phyloP scores from a whole-genome alignment of 2,329 filamentous ascomycete genomes.

The Sporothrix pseudoabietina region DNA sequence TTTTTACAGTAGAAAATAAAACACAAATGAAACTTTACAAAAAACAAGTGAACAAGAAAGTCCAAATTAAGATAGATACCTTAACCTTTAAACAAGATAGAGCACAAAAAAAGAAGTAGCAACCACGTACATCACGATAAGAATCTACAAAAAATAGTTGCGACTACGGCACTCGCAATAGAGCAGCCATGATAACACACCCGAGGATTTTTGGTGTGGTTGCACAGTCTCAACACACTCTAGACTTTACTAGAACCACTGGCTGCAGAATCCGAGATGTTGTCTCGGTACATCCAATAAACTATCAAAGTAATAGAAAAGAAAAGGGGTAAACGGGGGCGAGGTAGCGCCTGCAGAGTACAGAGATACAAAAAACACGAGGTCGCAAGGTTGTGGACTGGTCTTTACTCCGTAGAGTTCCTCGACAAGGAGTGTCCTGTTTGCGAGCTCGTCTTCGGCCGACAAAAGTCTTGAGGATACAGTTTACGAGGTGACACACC shows the following conservation, averaged over 20 bases:
- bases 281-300: conserved; percentile 13
- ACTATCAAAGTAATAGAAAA: neutral
- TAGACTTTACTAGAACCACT: neutral
- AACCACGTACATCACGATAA: too few relatives aligned
- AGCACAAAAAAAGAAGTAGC: neutral
- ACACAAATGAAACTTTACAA: neutral
- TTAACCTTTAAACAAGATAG: too few relatives aligned
- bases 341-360: neutral
- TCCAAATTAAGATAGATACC: neutral
- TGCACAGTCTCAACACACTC: neutral
- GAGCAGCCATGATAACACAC: neutral
- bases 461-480: neutral
- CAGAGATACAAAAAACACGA: conserved; percentile 10
- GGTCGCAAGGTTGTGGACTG: neutral
- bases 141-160: neutral
- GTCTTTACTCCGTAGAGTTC: neutral
- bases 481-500: neutral
- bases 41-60: neutral
- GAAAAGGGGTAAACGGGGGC: neutral
- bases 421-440: neutral
- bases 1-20: too few relatives aligned
- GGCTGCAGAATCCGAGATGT: neutral
- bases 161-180: neutral
- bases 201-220: neutral
- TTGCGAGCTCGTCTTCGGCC: neutral